These are phyloP conservation scores for Dothistroma septosporum DNA, from an alignment of 2,329 filamentous ascomycete genomes.

Conservation along the genomic window DNA sequence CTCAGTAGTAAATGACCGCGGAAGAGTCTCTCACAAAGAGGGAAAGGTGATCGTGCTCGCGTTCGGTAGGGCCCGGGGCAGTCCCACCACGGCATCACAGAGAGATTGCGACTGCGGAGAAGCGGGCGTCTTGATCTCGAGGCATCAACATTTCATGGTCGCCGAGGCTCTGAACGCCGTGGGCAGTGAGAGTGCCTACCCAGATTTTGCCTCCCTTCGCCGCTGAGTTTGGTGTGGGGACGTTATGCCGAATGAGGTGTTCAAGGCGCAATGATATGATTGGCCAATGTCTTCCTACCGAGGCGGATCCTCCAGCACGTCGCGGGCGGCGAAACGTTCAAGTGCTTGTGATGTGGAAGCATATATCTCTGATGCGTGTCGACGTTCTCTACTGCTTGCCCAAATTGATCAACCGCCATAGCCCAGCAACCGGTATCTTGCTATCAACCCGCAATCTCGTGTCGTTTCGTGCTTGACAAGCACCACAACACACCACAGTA, in stretches of 20 bases:
- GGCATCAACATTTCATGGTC: neutral
- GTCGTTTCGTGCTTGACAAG: neutral
- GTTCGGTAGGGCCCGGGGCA: neutral
- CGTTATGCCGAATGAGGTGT: neutral
- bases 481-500: neutral
- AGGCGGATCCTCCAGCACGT: neutral
- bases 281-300: neutral
- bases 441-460: neutral
- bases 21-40: neutral
- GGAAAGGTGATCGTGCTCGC: conserved; percentile 3
- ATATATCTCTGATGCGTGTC: neutral
- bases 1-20: neutral
- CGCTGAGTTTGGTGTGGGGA: neutral
- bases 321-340: neutral
- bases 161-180: neutral
- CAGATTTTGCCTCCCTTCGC: neutral
- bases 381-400: neutral
- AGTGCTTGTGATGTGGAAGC: neutral
- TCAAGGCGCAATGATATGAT: neutral
- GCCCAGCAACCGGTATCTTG: neutral
- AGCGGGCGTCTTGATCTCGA: neutral
- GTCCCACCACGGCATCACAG: neutral
- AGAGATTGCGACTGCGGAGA: neutral
- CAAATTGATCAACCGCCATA: neutral
- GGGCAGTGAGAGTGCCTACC: neutral